Evolutionary conservation across 441 rosid genomes (phyloP).

Genomic region (Lepidium campestre): DNA sequence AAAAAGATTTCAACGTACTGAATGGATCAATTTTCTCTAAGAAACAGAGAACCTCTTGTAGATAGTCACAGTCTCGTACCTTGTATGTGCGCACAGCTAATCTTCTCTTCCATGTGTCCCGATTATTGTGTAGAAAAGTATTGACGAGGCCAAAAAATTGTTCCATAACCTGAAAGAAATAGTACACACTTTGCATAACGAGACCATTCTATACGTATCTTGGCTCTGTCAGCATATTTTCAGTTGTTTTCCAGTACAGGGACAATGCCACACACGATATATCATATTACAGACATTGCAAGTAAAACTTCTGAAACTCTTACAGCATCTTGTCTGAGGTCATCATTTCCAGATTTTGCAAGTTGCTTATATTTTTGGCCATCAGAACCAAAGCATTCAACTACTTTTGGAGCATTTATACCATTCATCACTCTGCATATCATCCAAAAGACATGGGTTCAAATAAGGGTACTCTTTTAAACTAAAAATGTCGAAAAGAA

Average conservation of each 20-base stretch:
- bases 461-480: conserved; percentile 3
- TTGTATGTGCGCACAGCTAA: conserved; percentile 89
- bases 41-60: background rate
- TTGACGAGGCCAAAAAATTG: conserved; percentile 94
- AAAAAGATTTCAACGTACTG: conserved; percentile 9
- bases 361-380: conserved; percentile 85
- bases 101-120: conserved; percentile 91
- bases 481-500: background rate
- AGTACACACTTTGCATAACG: conserved; percentile 11
- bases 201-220: conserved; percentile 11
- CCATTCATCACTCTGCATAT: conserved; percentile 89
- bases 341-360: conserved; percentile 98
- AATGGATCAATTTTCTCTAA: background rate
- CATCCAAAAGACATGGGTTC: conserved; percentile 22
- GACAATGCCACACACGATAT: background rate
- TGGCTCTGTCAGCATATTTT: background rate
- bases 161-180: conserved; percentile 84
- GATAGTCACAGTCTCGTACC: conserved; percentile 39
- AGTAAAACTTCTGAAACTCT: conserved; percentile 25
- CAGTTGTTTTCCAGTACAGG: background rate
- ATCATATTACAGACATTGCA: background rate
- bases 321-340: conserved; percentile 99
- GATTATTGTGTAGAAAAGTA: conserved; percentile 76
- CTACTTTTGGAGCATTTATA: conserved; percentile 93
- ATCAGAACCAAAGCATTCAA: conserved; percentile 95